These are phyloP conservation scores for Laburnicola sp. DNA, from an alignment of 2,329 filamentous ascomycete species.

Conservation along the genomic window DNA sequence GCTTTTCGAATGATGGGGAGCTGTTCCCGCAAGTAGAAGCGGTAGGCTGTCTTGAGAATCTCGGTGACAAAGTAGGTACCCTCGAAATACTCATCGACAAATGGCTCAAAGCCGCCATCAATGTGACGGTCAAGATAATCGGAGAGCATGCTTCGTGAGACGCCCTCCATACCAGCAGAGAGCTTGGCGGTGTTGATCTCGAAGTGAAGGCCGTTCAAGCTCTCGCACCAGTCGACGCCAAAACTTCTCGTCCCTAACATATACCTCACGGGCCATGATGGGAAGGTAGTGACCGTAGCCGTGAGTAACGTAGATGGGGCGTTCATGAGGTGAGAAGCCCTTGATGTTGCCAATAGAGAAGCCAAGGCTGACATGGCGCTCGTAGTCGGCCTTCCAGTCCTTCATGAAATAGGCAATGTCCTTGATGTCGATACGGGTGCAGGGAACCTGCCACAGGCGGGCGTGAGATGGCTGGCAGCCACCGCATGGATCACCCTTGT, in stretches of 20 bases:
- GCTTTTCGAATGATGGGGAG: slow-evolving; percentile 91
- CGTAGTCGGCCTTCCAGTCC: slow-evolving; percentile 97
- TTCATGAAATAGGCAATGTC: slow-evolving; percentile 99
- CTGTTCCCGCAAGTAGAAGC: slow-evolving; percentile 87
- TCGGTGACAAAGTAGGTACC: slow-evolving; percentile 94
- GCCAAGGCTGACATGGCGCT: slow-evolving; percentile 81
- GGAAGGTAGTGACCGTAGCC: slow-evolving; percentile 93
- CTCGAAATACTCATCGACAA: slow-evolving; percentile 94
- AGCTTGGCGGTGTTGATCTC: slow-evolving; percentile 86
- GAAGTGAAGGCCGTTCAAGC: slow-evolving; percentile 74
- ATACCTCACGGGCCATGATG: slow-evolving; percentile 91
- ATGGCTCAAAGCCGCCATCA: slow-evolving; percentile 86
- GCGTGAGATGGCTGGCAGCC: slow-evolving; percentile 96
- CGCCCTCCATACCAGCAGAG: slow-evolving; percentile 84
- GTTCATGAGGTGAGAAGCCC: slow-evolving; percentile 68
- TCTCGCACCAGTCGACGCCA: slow-evolving; percentile 91
- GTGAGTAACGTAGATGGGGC: slow-evolving; percentile 88
- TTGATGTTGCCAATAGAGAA: slow-evolving; percentile 96
- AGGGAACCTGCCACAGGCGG: slow-evolving; percentile 94
- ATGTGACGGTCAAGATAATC: slow-evolving; percentile 96
- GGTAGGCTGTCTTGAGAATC: slow-evolving; percentile 93
- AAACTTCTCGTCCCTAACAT: slow-evolving; percentile 88
- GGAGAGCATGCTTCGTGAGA: slow-evolving; percentile 77
- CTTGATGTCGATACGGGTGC: slow-evolving; percentile 97
- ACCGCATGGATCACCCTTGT: slow-evolving; percentile 94